Percentiles rank a stretch among this genome's conserved stretches.
phyloP scores from a whole-genome alignment of 164 flowering plant species.

The Aristolochia contorta region DNA sequence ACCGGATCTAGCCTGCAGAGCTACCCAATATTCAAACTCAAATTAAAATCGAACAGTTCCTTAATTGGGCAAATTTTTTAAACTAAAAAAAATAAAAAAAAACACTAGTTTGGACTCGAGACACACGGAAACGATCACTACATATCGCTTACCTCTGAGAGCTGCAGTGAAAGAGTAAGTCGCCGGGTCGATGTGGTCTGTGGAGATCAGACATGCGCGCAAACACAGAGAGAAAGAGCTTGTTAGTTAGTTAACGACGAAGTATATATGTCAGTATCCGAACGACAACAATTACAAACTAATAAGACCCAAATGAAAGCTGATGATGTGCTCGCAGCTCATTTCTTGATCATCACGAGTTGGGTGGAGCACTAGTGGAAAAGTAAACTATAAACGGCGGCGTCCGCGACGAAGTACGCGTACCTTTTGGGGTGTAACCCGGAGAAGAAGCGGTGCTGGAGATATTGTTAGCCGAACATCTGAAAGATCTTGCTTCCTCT shows the following conservation, averaged over 20 bases:
- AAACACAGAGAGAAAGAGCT: slow-evolving; percentile 66
- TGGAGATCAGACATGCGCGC: too few species aligned
- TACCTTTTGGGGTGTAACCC: slow-evolving; percentile 65
- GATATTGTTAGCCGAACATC: slow-evolving; percentile 48
- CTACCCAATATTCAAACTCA: slow-evolving; percentile 24
- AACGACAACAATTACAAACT: neutral
- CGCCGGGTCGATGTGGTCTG: slow-evolving; percentile 79
- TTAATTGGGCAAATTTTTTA: slow-evolving; percentile 2
- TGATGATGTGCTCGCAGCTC: neutral
- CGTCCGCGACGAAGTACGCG: neutral
- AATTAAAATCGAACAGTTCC: neutral
- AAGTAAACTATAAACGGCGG: too few species aligned
- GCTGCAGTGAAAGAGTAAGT: slow-evolving; percentile 78
- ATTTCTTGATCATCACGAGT: too few species aligned
- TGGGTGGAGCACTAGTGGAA: too few species aligned
- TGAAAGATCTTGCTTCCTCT: slow-evolving; percentile 58
- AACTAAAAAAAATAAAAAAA: slow-evolving; percentile 19
- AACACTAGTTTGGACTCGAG: too few species aligned
- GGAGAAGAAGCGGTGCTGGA: slow-evolving; percentile 91
- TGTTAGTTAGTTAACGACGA: slow-evolving; percentile 55
- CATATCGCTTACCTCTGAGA: slow-evolving; percentile 46
- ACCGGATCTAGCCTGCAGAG: slow-evolving; percentile 57
- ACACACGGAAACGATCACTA: neutral
- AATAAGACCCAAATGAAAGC: neutral
- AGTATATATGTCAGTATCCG: neutral